Evolutionary conservation across 805 yeast genomes (phyloP).

Genomic region (Ogataea populi-albae): DNA sequence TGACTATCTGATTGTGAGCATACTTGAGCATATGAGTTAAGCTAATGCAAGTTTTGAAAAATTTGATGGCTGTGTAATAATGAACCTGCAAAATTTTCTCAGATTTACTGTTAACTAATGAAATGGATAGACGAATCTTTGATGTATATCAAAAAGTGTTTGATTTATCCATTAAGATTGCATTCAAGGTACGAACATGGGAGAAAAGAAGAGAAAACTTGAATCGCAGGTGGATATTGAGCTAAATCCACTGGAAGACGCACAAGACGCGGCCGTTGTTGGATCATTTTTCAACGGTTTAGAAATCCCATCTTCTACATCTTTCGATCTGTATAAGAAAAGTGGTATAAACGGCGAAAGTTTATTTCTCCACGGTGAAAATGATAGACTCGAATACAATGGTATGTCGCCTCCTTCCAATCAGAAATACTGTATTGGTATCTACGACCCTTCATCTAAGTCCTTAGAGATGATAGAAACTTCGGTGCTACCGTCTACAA

Average conservation of each 20-base stretch:
- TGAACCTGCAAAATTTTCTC: no score
- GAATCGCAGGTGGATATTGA: conserved; percentile 28
- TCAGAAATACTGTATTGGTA: conserved; percentile 68
- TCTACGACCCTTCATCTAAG: conserved; percentile 67
- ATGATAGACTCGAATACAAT: conserved; percentile 65
- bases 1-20: no score
- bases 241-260: conserved; percentile 35
- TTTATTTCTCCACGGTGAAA: conserved; percentile 73
- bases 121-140: no score
- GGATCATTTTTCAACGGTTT: conserved; percentile 83
- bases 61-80: no score
- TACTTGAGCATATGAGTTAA: no score
- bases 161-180: no score
- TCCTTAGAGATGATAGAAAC: conserved; percentile 59
- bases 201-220: conserved; percentile 34
- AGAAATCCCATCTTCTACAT: conserved; percentile 52
- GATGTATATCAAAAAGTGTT: no score
- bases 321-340: conserved; percentile 59
- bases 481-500: conserved; percentile 61
- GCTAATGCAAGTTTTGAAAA: no score
- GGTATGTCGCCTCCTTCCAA: conserved; percentile 46
- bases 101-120: no score
- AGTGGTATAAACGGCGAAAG: conserved; percentile 26
- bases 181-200: no score
- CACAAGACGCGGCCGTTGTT: conserved; percentile 48